Percentiles rank a stretch among this genome's conserved stretches.
Evolutionary conservation across 2,329 filamentous ascomycete genomes (phyloP).

Genomic region (Mycosphaerella sp.): DNA sequence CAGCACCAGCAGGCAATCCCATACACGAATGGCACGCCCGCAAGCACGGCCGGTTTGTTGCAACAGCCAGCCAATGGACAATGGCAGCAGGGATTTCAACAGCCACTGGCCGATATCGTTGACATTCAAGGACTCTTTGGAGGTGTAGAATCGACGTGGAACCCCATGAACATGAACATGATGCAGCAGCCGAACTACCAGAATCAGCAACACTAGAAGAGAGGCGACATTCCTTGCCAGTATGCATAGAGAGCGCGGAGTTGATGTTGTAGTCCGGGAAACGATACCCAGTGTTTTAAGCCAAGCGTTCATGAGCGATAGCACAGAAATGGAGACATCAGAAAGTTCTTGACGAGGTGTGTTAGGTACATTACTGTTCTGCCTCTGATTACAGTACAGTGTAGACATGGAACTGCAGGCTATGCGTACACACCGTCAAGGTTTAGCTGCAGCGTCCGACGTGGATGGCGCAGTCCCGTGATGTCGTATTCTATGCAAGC

Average conservation of each 20-base stretch:
- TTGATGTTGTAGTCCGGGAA: not conserved
- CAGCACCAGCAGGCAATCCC: slow-evolving; percentile 14
- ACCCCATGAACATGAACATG: slow-evolving; percentile 27
- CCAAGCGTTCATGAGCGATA: not conserved
- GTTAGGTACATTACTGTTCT: too few relatives aligned
- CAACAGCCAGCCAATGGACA: slow-evolving; percentile 15
- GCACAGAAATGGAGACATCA: not conserved
- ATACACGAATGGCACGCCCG: slow-evolving; percentile 20
- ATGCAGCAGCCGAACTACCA: slow-evolving; percentile 18
- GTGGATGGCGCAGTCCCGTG: not conserved
- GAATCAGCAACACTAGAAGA: slow-evolving; percentile 6
- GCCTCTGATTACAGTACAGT: too few relatives aligned
- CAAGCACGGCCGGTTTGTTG: slow-evolving; percentile 15
- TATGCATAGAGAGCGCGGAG: not conserved
- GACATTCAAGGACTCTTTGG: slow-evolving; percentile 37
- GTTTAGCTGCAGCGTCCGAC: not conserved
- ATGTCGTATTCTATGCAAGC: not conserved
- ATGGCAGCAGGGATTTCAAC: slow-evolving; percentile 26
- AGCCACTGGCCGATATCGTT: slow-evolving; percentile 28
- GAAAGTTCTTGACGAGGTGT: too few relatives aligned
- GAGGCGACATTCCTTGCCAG: not conserved
- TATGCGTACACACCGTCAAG: not conserved
- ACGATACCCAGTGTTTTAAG: not conserved
- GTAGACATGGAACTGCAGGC: too few relatives aligned
- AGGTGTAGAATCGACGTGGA: slow-evolving; percentile 32